phyloP scores from a whole-genome alignment of 2,329 filamentous ascomycete species.

The Aspergillus japonicus region DNA sequence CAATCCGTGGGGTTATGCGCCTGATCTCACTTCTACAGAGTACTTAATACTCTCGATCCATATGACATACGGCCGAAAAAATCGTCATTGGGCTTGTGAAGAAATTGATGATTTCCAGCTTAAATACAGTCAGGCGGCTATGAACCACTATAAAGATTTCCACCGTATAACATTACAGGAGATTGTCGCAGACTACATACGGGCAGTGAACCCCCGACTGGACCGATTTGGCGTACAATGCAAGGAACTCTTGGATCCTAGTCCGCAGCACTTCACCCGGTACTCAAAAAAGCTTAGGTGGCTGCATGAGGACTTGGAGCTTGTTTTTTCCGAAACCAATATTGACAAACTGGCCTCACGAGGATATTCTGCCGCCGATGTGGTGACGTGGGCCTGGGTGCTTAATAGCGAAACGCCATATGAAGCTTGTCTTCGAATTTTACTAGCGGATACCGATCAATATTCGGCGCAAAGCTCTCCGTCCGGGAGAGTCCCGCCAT shows the following conservation, averaged over 20 bases:
- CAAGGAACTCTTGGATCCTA: neutral
- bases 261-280: neutral
- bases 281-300: neutral
- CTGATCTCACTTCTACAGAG: slow-evolving; percentile 28
- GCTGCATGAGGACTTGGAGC: slow-evolving; percentile 29
- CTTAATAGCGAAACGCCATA: slow-evolving; percentile 38
- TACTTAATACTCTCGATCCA: slow-evolving; percentile 33
- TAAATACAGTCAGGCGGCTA: slow-evolving; percentile 12
- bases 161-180: slow-evolving; percentile 31
- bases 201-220: slow-evolving; percentile 33
- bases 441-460: slow-evolving; percentile 29
- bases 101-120: slow-evolving; percentile 8
- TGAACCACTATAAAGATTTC: slow-evolving; percentile 11
- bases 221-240: slow-evolving; percentile 3
- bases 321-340: slow-evolving; percentile 33
- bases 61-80: slow-evolving; percentile 14
- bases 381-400: slow-evolving; percentile 50
- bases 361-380: slow-evolving; percentile 40
- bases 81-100: slow-evolving; percentile 9
- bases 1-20: too few species aligned
- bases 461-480: slow-evolving; percentile 3
- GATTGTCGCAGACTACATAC: slow-evolving; percentile 42
- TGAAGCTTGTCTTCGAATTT: slow-evolving; percentile 38
- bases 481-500: slow-evolving; percentile 40
- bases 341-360: slow-evolving; percentile 31